Evolutionary conservation across 2,329 filamentous ascomycete species (phyloP), one percentile per base, ranked within the genome.

Genomic region (Sporothrix brasiliensis): DNA sequence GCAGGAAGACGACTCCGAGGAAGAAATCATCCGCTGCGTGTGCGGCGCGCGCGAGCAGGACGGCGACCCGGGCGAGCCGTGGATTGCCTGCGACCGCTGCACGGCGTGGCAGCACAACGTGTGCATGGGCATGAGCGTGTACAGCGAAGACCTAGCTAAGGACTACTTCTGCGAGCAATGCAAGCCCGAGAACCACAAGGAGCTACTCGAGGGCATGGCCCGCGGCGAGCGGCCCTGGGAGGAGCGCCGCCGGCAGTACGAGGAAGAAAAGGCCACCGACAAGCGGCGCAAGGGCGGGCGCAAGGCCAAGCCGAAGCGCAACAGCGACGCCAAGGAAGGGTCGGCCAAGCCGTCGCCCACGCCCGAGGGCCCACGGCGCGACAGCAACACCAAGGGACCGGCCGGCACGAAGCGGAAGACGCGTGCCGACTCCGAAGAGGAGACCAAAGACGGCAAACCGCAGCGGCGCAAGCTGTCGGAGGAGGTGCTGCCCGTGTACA

Each of bases 61-160:
- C 72, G 92, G 94, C 75, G 92, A 96, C 75, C 90, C 92, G 16
- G 92, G 91, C 74, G 91, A 95, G 76, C 90, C 93, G 68, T 98
- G 97, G 93, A 97, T 99, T 76, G 93, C 92, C 72, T 99, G 95
- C 83, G 95, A 99, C 80, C 88, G 87, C 61, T 99, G 95, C 80
- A 89, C 88, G 65, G 94, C 91, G 54, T 99, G 95, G 95, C 95
- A 99, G 81, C 95, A 99, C 81, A 97, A 97, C 77, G 90, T 96
- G 73, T 99, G 95, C 79, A 92, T 99, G 84, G 93, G 92, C 68
- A 88, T 97, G 78, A 89, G 86, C 76, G 88, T 90, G 61, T 93
- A 92, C 75, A 88, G 90, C 44, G 91, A 94, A 71, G 88, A 94
- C 76, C 85, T 92, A 69, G 91, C 92, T 41, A 91, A 91, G 72